These are phyloP conservation scores for Ophiostoma sp. DNA, from an alignment of 2,329 filamentous ascomycete genomes.

Conservation along the genomic window DNA sequence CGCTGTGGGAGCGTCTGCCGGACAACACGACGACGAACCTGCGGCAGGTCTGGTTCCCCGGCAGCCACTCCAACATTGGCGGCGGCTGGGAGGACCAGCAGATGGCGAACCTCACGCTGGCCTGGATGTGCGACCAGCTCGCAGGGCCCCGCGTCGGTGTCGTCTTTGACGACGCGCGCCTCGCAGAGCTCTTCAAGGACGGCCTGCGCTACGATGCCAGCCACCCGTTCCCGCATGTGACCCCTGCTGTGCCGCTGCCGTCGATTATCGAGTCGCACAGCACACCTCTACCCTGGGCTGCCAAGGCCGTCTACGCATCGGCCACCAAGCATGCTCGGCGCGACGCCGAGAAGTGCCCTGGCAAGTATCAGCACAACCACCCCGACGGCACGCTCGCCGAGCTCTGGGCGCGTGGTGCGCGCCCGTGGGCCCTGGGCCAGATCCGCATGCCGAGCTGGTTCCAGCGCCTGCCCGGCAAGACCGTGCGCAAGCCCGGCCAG, in stretches of 20 bases:
- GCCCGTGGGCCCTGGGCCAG: constrained; percentile 32
- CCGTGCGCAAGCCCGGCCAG: constrained; percentile 34
- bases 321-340: constrained; percentile 11
- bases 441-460: constrained; percentile 30
- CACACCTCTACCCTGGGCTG: neutral
- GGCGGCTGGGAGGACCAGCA: constrained; percentile 49
- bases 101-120: constrained; percentile 32
- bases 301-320: neutral
- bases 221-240: constrained; percentile 33
- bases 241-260: constrained; percentile 12
- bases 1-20: constrained; percentile 38
- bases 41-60: constrained; percentile 51
- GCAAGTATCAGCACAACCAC: constrained; percentile 29
- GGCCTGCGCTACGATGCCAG: constrained; percentile 32
- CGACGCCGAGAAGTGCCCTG: constrained; percentile 31
- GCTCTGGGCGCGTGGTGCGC: constrained; percentile 27
- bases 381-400: constrained; percentile 18
- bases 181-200: constrained; percentile 30
- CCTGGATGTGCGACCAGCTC: constrained; percentile 37
- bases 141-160: constrained; percentile 29
- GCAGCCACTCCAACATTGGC: constrained; percentile 57
- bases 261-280: neutral
- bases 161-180: constrained; percentile 31
- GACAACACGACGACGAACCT: constrained; percentile 31
- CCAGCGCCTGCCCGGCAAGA: constrained; percentile 30